Conservation (phyloP, 495 filamentous ascomycete genomes). For the Penicillium waksmanii region DNA sequence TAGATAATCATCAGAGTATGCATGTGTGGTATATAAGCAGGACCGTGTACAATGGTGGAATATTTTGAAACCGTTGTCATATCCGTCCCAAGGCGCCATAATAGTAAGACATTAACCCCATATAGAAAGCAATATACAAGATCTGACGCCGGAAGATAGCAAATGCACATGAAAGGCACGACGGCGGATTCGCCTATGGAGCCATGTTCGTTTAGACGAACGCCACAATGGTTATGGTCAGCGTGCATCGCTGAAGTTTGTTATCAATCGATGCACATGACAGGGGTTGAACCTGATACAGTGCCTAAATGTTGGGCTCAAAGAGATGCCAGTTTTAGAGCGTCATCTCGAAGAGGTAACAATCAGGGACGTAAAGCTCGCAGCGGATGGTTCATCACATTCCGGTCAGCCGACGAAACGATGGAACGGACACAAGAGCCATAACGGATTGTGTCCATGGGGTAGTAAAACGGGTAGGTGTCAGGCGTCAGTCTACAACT, state of each 20-base stretch:
- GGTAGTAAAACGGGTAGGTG: not conserved
- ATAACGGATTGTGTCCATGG: conserved; percentile 13
- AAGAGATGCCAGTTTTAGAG: not conserved
- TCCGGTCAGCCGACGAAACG: conserved; percentile 11
- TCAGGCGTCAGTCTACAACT: not conserved
- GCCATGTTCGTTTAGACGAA: conserved; percentile 9
- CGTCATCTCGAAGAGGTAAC: not conserved
- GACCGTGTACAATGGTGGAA: conserved; percentile 20
- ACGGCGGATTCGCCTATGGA: not conserved
- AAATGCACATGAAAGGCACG: conserved; percentile 16
- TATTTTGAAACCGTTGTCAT: conserved; percentile 6
- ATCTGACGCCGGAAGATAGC: conserved; percentile 21
- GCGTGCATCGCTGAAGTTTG: not conserved
- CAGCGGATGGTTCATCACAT: conserved; percentile 7
- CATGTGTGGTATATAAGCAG: conserved; percentile 18
- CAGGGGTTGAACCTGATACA: conserved; percentile 3
- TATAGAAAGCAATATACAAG: conserved; percentile 26
- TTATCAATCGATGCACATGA: not conserved
- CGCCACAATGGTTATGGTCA: conserved; percentile 8
- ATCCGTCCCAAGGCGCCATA: conserved; percentile 11
- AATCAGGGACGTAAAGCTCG: not conserved
- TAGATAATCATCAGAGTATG: conserved; percentile 10
- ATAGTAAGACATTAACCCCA: conserved; percentile 15
- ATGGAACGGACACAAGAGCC: conserved; percentile 23
- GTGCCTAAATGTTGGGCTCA: not conserved